phyloP scores from a whole-genome alignment of 208 protist species.

The Herpetomonas tarakana region DNA sequence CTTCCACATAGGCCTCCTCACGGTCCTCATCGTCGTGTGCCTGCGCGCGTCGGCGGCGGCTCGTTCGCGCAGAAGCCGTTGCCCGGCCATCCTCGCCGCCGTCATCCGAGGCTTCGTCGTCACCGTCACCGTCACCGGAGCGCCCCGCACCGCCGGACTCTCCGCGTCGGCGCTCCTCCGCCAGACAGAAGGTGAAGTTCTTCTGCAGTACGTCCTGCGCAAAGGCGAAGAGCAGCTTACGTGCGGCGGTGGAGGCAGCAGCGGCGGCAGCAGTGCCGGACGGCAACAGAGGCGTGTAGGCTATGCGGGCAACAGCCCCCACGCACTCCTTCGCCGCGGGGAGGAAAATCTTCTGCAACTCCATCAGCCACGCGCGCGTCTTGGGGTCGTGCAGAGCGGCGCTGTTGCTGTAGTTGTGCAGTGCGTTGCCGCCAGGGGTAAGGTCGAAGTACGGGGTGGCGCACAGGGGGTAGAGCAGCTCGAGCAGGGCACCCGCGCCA shows the following conservation, averaged over 20 bases:
- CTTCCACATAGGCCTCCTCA: slow-evolving; percentile 29
- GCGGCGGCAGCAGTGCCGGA: not conserved
- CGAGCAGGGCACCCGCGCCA: slow-evolving; percentile 36
- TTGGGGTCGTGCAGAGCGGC: not conserved
- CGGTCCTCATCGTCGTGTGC: slow-evolving; percentile 3
- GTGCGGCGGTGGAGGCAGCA: slow-evolving; percentile 11
- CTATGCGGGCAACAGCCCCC: slow-evolving; percentile 19
- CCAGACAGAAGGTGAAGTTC: slow-evolving; percentile 65
- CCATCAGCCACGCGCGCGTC: slow-evolving; percentile 9
- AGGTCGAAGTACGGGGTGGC: slow-evolving; percentile 31
- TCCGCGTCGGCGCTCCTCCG: slow-evolving; percentile 46
- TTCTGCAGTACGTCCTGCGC: slow-evolving; percentile 86
- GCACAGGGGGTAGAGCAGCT: slow-evolving; percentile 61
- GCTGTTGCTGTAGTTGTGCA: not conserved
- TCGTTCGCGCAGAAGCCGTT: not conserved
- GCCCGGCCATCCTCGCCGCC: not conserved
- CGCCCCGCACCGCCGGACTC: slow-evolving; percentile 18
- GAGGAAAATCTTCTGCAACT: slow-evolving; percentile 40
- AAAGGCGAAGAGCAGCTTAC: slow-evolving; percentile 63
- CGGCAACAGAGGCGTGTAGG: slow-evolving; percentile 5
- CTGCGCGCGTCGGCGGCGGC: not conserved
- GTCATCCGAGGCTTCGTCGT: not conserved
- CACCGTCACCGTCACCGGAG: not conserved
- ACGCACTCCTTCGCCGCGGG: slow-evolving; percentile 27
- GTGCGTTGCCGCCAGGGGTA: not conserved